Evolutionary conservation across 352 stramenopile species (phyloP).

Genomic region (Pythium grandisporangium): DNA sequence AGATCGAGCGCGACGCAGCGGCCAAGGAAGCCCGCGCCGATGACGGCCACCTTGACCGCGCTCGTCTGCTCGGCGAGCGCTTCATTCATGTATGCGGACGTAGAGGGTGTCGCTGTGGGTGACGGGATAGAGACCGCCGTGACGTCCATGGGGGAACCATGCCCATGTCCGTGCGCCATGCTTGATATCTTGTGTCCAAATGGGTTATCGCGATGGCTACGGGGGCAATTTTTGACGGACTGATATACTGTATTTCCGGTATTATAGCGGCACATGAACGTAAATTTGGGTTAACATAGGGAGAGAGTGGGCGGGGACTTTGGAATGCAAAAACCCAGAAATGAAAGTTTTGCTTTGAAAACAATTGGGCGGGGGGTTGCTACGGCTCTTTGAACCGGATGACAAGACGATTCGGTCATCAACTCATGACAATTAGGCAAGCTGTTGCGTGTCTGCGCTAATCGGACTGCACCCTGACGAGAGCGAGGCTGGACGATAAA

Average conservation of each 20-base stretch:
- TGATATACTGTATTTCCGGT: slow-evolving; percentile 1
- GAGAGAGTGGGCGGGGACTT: background rate
- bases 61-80: slow-evolving; percentile 3
- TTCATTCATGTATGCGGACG: slow-evolving; percentile 11
- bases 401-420: too few species aligned
- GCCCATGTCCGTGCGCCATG: background rate
- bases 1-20: slow-evolving; percentile 64
- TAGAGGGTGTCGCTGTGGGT: background rate
- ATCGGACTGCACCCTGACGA: too few species aligned
- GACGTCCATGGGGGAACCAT: too few species aligned
- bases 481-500: too few species aligned
- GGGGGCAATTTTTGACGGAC: too few species aligned
- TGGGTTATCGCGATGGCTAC: too few species aligned
- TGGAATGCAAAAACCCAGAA: too few species aligned
- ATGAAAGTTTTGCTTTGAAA: too few species aligned
- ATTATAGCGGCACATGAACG: background rate
- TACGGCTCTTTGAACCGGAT: too few species aligned
- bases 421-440: too few species aligned
- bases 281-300: background rate
- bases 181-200: background rate
- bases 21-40: slow-evolving; percentile 58
- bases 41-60: slow-evolving; percentile 25
- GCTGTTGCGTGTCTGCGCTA: too few species aligned
- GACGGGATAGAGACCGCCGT: background rate
- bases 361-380: too few species aligned